Conservation (phyloP, 108 stramenopile genomes). For the Fragilaria crotonensis region DNA sequence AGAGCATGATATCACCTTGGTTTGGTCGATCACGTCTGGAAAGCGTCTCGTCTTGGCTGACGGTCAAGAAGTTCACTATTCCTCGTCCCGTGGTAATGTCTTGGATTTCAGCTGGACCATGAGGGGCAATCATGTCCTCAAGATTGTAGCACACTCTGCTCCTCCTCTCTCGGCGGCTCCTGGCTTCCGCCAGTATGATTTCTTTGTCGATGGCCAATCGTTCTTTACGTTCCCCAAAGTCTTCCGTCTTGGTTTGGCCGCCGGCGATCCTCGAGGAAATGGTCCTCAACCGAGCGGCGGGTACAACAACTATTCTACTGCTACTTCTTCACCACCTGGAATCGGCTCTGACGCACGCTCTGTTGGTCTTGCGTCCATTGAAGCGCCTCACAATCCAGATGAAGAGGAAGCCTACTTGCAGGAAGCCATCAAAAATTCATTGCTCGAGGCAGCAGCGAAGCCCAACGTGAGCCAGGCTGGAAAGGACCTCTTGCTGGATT, state of each 20-base stretch:
- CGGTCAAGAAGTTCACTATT: constrained; percentile 77
- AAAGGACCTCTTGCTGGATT: background rate
- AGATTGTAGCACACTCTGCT: constrained; percentile 78
- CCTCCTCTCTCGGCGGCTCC: constrained; percentile 70
- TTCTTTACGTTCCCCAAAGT: constrained; percentile 88
- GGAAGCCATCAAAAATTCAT: constrained; percentile 77
- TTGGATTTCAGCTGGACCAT: constrained; percentile 86
- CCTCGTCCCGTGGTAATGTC: constrained; percentile 44
- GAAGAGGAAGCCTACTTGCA: constrained; percentile 81
- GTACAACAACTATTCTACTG: constrained; percentile 12
- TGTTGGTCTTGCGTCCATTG: constrained; percentile 47
- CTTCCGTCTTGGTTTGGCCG: constrained; percentile 64
- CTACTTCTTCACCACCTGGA: background rate
- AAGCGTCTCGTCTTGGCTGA: constrained; percentile 72
- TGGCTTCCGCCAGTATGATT: constrained; percentile 87
- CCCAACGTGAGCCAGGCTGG: constrained; percentile 8
- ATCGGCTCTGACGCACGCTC: constrained; percentile 8
- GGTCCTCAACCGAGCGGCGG: background rate
- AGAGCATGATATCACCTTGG: constrained; percentile 85
- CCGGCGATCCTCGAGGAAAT: constrained; percentile 24
- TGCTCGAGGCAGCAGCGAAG: constrained; percentile 27
- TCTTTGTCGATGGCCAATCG: constrained; percentile 81
- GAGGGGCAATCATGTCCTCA: constrained; percentile 82
- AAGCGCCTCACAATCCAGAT: constrained; percentile 79
- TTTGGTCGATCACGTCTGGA: constrained; percentile 82